A percentile compares a stretch with the other conserved stretches of the same genome.
Evolutionary conservation across 805 yeast species (phyloP).

Genomic region (Cephaloascus albidus): DNA sequence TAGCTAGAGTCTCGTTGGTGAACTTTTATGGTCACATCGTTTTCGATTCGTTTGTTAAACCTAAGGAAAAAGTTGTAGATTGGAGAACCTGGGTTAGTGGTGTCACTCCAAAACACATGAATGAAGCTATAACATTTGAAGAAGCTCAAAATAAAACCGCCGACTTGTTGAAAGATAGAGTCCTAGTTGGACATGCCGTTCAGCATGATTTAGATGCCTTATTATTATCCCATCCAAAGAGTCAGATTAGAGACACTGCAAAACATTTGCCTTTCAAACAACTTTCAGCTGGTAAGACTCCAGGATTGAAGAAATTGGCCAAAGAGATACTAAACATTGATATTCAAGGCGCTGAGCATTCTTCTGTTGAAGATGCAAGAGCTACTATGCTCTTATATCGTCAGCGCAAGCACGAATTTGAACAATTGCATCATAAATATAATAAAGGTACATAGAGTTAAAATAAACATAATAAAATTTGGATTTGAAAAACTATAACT

Average conservation of each 20-base stretch:
- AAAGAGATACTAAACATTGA: slow-evolving; percentile 45
- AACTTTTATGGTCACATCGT: slow-evolving; percentile 70
- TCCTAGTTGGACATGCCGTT: slow-evolving; percentile 80
- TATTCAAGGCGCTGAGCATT: slow-evolving; percentile 71
- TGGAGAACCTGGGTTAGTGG: slow-evolving; percentile 96
- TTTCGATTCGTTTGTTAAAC: slow-evolving; percentile 68
- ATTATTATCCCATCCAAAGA: slow-evolving; percentile 56
- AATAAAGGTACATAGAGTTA: neutral
- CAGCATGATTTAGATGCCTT: slow-evolving; percentile 69
- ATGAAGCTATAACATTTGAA: slow-evolving; percentile 53
- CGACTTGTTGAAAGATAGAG: slow-evolving; percentile 40
- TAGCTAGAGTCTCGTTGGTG: slow-evolving; percentile 84
- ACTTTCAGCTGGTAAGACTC: slow-evolving; percentile 59
- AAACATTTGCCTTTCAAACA: slow-evolving; percentile 47
- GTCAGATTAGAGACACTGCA: slow-evolving; percentile 67
- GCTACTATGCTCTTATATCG: slow-evolving; percentile 81
- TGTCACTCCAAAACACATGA: slow-evolving; percentile 61
- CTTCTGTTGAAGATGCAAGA: slow-evolving; percentile 85
- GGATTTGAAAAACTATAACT: neutral
- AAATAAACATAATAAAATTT: neutral
- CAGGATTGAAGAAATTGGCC: slow-evolving; percentile 60
- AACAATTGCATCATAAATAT: slow-evolving; percentile 13
- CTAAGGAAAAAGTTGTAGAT: slow-evolving; percentile 68
- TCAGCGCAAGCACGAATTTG: slow-evolving; percentile 53
- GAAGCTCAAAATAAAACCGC: slow-evolving; percentile 55